A percentile compares a stretch with the other conserved stretches of the same genome.
Conservation (phyloP, 768 basidiomycete genomes). For the Favolaschia claudopus region DNA sequence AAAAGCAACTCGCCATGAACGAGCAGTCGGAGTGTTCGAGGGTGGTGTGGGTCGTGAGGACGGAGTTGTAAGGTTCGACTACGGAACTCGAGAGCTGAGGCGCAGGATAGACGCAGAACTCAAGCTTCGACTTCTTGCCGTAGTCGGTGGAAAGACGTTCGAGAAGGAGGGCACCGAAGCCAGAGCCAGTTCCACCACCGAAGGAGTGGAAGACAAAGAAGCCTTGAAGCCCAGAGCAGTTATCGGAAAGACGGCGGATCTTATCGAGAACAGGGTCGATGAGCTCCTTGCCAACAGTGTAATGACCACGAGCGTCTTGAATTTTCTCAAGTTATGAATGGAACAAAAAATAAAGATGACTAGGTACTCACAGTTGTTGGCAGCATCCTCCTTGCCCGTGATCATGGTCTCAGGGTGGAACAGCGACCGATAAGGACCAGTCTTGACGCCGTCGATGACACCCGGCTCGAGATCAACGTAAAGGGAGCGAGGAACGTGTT, state of each 20-base stretch:
- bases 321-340: not conserved
- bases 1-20: conserved; percentile 78
- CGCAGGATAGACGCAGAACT: conserved; percentile 97
- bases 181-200: conserved; percentile 98
- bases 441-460: conserved; percentile 97
- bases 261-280: conserved; percentile 97
- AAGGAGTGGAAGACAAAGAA: conserved; percentile 99
- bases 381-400: conserved; percentile 99
- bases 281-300: conserved; percentile 97
- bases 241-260: conserved; percentile 92
- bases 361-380: conserved; percentile 87
- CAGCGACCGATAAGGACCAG: conserved; percentile 92
- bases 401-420: conserved; percentile 99
- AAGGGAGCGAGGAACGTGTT: conserved; percentile 96
- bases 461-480: conserved; percentile 98
- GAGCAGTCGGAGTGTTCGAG: conserved; percentile 99
- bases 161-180: conserved; percentile 95
- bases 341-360: not conserved
- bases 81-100: conserved; percentile 93
- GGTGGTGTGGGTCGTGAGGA: conserved; percentile 97
- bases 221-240: conserved; percentile 95
- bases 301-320: conserved; percentile 96
- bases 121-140: conserved; percentile 98
- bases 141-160: conserved; percentile 97
- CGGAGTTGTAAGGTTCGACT: conserved; percentile 98